Conservation (phyloP, 2,329 filamentous ascomycete genomes). For the Leptographium lundbergii region DNA sequence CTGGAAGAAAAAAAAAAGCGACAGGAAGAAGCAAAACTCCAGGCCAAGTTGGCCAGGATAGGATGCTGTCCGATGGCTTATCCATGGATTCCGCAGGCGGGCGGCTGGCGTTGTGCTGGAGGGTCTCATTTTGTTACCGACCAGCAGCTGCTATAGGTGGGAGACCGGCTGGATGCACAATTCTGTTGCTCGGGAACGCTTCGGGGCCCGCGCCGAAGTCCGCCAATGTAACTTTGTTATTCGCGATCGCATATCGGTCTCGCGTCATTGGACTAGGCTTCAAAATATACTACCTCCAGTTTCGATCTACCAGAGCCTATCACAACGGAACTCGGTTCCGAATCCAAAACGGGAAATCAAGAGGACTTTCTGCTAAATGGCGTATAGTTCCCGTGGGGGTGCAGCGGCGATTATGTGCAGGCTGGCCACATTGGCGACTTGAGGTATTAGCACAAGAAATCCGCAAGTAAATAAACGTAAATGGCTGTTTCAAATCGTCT, state of each 20-base stretch:
- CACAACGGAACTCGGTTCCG: background rate
- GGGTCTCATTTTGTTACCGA: background rate
- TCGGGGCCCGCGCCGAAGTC: too few species aligned
- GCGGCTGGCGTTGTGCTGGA: background rate
- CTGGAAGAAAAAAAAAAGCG: slow-evolving; percentile 17
- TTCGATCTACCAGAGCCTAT: background rate
- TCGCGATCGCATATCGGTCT: too few species aligned
- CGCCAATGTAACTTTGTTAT: too few species aligned
- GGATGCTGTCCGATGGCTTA: background rate
- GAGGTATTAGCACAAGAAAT: background rate
- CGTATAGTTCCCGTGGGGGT: background rate
- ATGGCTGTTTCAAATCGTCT: too few species aligned
- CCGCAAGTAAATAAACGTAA: background rate
- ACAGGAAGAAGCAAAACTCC: background rate
- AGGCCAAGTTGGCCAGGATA: background rate
- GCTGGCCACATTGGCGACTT: background rate
- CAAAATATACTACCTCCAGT: background rate
- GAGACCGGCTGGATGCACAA: too few species aligned
- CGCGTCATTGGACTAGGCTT: background rate
- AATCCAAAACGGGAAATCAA: background rate
- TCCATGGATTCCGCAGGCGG: background rate
- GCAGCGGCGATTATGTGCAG: background rate
- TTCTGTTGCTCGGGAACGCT: too few species aligned
- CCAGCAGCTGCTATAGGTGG: background rate
- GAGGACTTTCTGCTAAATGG: background rate